These are phyloP conservation scores for Dactylellina parvicollis DNA, from an alignment of 2,329 filamentous ascomycete genomes.

Conservation along the genomic window DNA sequence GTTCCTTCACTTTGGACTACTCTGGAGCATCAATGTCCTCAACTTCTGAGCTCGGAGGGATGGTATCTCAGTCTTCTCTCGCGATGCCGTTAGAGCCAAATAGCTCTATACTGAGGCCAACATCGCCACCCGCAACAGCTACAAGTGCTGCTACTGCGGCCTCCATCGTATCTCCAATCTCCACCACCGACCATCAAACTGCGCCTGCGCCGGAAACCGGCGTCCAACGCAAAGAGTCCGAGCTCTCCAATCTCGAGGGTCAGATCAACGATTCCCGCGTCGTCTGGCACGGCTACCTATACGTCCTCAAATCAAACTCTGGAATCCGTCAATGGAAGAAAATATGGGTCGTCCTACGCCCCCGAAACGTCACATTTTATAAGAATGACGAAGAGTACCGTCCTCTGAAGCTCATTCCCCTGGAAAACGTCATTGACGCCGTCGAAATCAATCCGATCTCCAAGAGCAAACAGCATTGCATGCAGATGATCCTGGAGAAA, in stretches of 20 bases:
- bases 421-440: conserved; percentile 82
- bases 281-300: conserved; percentile 92
- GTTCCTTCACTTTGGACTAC: conserved; percentile 73
- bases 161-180: conserved; percentile 49
- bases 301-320: conserved; percentile 81
- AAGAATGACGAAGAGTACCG: conserved; percentile 92
- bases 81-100: conserved; percentile 46
- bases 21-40: conserved; percentile 66
- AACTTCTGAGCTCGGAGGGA: conserved; percentile 56
- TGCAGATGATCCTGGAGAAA: conserved; percentile 94
- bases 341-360: conserved; percentile 89
- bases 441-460: conserved; percentile 91
- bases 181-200: conserved; percentile 30
- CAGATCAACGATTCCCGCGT: conserved; percentile 74
- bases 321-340: conserved; percentile 94
- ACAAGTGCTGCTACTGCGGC: conserved; percentile 41
- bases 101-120: conserved; percentile 31
- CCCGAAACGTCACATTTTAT: conserved; percentile 86
- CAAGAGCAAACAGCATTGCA: conserved; percentile 82
- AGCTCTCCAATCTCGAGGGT: conserved; percentile 57
- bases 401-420: conserved; percentile 80
- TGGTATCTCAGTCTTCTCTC: conserved; percentile 58
- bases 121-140: conserved; percentile 40
- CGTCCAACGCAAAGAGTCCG: conserved; percentile 58
- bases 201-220: conserved; percentile 46